A percentile compares a stretch with the other conserved stretches of the same genome.
These are phyloP conservation scores for Apiotrichum sp. DNA, from an alignment of 1,284 basidiomycete species.

Conservation along the genomic window DNA sequence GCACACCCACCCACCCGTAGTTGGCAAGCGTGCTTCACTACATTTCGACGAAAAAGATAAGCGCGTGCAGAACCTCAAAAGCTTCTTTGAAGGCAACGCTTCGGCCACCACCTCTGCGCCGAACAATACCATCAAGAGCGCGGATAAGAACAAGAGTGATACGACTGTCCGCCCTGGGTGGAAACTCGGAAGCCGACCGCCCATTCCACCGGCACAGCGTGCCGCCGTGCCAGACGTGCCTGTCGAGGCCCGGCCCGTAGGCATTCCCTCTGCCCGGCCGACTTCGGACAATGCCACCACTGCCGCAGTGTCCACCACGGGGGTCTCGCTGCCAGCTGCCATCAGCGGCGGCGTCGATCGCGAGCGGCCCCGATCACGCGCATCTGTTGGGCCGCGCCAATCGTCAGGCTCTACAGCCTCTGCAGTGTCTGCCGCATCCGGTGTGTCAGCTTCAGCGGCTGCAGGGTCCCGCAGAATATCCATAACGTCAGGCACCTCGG, in stretches of 20 bases:
- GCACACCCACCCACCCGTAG: not conserved
- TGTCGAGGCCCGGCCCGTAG: no score
- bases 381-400: no score
- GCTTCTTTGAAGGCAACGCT: not conserved
- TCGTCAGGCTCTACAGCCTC: not conserved
- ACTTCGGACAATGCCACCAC: no score
- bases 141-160: not conserved
- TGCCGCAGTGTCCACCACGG: no score
- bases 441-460: not conserved
- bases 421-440: not conserved
- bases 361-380: no score
- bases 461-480: not conserved
- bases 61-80: not conserved
- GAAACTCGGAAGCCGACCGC: not conserved
- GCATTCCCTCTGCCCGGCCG: no score
- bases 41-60: constrained; percentile 11
- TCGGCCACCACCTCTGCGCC: no score
- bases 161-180: not conserved
- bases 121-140: not conserved
- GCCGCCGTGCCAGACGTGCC: not conserved
- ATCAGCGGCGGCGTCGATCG: no score
- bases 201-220: not conserved
- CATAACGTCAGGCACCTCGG: constrained; percentile 2
- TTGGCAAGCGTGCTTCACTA: not conserved
- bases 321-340: no score